phyloP scores from a whole-genome alignment of 805 yeast species.

The Kuraishia hungarica region DNA sequence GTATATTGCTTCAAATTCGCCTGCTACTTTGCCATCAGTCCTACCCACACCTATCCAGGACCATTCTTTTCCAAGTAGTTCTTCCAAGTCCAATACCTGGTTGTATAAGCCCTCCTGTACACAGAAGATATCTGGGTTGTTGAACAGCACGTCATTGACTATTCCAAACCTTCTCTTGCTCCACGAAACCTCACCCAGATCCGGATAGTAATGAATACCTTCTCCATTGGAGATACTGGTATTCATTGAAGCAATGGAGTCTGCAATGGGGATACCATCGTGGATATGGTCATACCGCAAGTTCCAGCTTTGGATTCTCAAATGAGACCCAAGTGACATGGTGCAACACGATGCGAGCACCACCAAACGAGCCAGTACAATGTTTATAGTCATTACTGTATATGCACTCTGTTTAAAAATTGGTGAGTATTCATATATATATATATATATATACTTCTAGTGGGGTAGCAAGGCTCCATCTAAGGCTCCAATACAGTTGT shows the following conservation, averaged over 20 bases:
- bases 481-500: too few relatives aligned
- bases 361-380: neutral
- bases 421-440: too few relatives aligned
- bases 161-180: constrained; percentile 24
- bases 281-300: constrained; percentile 18
- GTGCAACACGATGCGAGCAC: neutral
- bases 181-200: constrained; percentile 24
- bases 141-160: constrained; percentile 25
- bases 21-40: constrained; percentile 38
- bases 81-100: constrained; percentile 36
- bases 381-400: neutral
- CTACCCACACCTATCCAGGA: constrained; percentile 44
- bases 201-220: constrained; percentile 16
- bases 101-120: constrained; percentile 40
- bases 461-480: too few relatives aligned
- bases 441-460: too few relatives aligned
- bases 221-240: constrained; percentile 14
- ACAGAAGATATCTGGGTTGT: constrained; percentile 25
- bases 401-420: too few relatives aligned
- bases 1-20: constrained; percentile 44
- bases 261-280: constrained; percentile 11
- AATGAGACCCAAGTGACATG: neutral
- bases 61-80: constrained; percentile 16
- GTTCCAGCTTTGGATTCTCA: constrained; percentile 20
- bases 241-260: constrained; percentile 12